phyloP scores from a whole-genome alignment of 2,329 filamentous ascomycete species.

The Pyrenophora tritici-repentis region DNA sequence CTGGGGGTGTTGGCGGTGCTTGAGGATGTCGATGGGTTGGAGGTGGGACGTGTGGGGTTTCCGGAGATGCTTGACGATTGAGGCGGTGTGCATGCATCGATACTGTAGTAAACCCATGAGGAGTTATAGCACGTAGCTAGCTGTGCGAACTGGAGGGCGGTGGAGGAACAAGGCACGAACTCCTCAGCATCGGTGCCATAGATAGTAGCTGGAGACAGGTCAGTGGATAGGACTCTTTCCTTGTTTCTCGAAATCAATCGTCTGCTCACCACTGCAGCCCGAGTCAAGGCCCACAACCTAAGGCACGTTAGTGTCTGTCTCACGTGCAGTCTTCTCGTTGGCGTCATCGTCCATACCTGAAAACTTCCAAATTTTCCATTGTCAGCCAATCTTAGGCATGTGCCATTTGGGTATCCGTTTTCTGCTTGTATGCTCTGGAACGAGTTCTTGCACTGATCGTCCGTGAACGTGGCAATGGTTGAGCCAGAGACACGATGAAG shows the following conservation, averaged over 20 bases:
- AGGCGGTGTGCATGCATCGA: constrained; percentile 6
- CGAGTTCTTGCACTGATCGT: constrained; percentile 1
- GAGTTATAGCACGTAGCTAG: constrained; percentile 5
- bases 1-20: background rate
- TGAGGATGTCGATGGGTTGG: background rate
- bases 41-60: background rate
- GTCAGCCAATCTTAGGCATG: background rate
- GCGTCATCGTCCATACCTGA: background rate
- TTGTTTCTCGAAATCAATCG: background rate
- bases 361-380: constrained; percentile 4
- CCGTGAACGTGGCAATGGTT: constrained; percentile 4
- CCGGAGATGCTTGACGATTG: background rate
- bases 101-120: constrained; percentile 10
- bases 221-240: background rate
- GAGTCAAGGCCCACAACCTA: background rate
- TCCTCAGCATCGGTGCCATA: constrained; percentile 1
- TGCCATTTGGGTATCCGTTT: constrained; percentile 5
- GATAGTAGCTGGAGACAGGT: background rate
- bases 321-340: too few species aligned
- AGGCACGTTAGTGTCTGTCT: too few species aligned
- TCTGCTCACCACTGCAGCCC: constrained; percentile 6
- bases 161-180: constrained; percentile 3
- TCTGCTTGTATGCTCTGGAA: constrained; percentile 4
- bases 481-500: background rate
- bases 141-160: constrained; percentile 2